phyloP scores from a whole-genome alignment of 2,329 filamentous ascomycete genomes.

The Pseudocercospora cruenta region DNA sequence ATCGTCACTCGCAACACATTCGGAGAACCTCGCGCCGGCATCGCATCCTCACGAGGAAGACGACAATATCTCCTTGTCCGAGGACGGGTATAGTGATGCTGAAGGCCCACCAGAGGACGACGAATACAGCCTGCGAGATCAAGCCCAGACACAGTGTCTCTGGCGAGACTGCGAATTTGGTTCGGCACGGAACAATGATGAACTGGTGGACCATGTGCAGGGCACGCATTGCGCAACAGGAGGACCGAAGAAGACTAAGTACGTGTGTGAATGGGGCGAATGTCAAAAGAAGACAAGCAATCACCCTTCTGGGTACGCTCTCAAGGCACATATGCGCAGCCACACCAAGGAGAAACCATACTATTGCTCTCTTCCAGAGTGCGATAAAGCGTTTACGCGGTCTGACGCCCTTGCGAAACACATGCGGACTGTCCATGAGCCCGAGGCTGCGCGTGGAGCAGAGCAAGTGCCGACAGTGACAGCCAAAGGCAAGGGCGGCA shows the following conservation, averaged over 20 bases:
- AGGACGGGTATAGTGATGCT: conserved; percentile 82
- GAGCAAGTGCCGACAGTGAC: conserved; percentile 64
- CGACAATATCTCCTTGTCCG: conserved; percentile 68
- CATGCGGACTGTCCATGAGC: conserved; percentile 98
- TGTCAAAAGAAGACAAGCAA: conserved; percentile 85
- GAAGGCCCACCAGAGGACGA: conserved; percentile 55
- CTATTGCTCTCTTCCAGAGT: conserved; percentile 97
- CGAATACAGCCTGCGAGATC: conserved; percentile 47
- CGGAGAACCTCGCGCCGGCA: conserved; percentile 37
- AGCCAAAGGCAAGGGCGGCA: conserved; percentile 50
- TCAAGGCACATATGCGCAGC: conserved; percentile 96
- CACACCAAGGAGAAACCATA: conserved; percentile 98
- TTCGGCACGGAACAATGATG: conserved; percentile 55
- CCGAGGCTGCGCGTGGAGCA: conserved; percentile 74
- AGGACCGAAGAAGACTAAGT: conserved; percentile 82
- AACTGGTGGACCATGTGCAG: conserved; percentile 63
- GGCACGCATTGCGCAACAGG: conserved; percentile 81
- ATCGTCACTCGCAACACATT: conserved; percentile 23
- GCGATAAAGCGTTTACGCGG: conserved; percentile 92
- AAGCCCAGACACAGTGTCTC: conserved; percentile 51
- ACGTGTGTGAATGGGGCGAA: conserved; percentile 96
- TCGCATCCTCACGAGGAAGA: conserved; percentile 49
- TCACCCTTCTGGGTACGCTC: conserved; percentile 91
- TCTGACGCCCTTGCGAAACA: conserved; percentile 97
- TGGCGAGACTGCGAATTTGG: conserved; percentile 57